Evolutionary conservation across 78 protist genomes (phyloP).

Genomic region (Emiliania huxleyi): DNA sequence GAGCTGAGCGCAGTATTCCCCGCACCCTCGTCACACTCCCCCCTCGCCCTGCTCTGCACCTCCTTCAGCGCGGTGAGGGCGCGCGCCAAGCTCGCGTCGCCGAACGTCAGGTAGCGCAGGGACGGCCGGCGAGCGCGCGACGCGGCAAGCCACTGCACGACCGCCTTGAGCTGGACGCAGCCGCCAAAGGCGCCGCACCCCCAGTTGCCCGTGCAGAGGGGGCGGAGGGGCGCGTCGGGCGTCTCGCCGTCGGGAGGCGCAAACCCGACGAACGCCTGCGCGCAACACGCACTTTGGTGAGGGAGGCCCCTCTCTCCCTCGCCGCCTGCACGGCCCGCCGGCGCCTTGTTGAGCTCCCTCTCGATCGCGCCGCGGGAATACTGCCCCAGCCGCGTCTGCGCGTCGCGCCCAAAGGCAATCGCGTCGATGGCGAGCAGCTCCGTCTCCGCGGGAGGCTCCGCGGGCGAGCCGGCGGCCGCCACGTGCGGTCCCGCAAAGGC

Average conservation of each 20-base stretch:
- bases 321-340: too few species aligned
- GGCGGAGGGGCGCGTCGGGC: not conserved
- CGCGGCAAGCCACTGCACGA: conserved; percentile 61
- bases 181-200: conserved; percentile 88
- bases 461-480: not conserved
- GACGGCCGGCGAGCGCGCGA: not conserved
- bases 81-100: not conserved
- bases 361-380: not conserved
- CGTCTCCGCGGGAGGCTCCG: not conserved
- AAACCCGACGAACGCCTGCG: too few species aligned
- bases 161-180: conserved; percentile 56
- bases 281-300: too few species aligned
- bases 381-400: not conserved
- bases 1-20: too few species aligned
- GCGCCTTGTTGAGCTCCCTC: conserved; percentile 69
- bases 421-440: conserved; percentile 70
- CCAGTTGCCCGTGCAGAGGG: conserved; percentile 67
- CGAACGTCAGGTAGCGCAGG: not conserved
- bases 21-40: too few species aligned
- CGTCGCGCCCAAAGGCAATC: conserved; percentile 10
- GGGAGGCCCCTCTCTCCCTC: too few species aligned
- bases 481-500: not conserved
- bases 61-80: not conserved
- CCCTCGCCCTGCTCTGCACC: too few species aligned
- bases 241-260: too few species aligned